Evolutionary conservation across 352 stramenopile species (phyloP).

Genomic region (Peronosclerospora sorghi): DNA sequence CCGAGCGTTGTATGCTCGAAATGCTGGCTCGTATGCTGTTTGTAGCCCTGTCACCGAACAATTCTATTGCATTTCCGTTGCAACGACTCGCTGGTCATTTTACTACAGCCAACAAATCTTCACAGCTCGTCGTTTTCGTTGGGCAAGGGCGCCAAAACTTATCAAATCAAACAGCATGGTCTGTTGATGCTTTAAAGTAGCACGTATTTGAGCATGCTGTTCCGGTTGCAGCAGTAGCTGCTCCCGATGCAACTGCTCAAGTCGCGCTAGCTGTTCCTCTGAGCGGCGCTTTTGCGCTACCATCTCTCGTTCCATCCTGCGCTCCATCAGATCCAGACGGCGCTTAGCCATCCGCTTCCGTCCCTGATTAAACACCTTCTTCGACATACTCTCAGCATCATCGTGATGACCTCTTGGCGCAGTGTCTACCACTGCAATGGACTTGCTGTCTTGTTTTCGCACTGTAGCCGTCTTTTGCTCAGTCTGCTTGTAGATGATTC

Average conservation of each 20-base stretch:
- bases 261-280: slow-evolving; percentile 18
- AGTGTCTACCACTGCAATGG: no score
- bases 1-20: no score
- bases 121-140: not conserved
- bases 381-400: no score
- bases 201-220: slow-evolving; percentile 20
- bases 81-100: no score
- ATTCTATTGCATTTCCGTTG: no score
- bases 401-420: no score
- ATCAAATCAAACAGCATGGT: slow-evolving; percentile 30
- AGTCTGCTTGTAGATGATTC: no score
- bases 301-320: slow-evolving; percentile 22
- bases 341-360: slow-evolving; percentile 13
- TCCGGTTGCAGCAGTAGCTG: slow-evolving; percentile 21
- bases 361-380: not conserved
- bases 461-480: no score
- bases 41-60: no score
- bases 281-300: slow-evolving; percentile 11
- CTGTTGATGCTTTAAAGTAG: slow-evolving; percentile 29
- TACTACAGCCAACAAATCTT: not conserved
- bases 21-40: no score
- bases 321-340: slow-evolving; percentile 21
- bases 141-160: slow-evolving; percentile 15
- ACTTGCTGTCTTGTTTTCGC: no score
- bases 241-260: slow-evolving; percentile 15